Conservation (phyloP, 2,329 filamentous ascomycete genomes). For the Tolypocladium ophioglossoides region DNA sequence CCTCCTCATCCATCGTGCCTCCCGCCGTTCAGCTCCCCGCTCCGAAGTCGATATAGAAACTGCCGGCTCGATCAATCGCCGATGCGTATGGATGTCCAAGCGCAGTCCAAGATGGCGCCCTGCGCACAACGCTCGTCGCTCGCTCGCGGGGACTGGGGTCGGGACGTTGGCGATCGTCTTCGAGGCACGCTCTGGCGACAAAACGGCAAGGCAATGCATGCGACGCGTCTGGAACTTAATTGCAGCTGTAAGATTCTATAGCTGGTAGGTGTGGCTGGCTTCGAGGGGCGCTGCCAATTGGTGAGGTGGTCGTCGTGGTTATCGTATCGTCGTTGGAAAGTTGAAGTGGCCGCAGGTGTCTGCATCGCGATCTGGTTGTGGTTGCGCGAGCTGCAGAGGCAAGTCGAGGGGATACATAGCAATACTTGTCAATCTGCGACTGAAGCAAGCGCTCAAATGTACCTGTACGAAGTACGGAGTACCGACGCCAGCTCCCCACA, state of each 20-base stretch:
- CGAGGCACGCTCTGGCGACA: background rate
- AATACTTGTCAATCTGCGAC: background rate
- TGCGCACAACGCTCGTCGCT: background rate
- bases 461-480: too few relatives aligned
- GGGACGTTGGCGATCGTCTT: background rate
- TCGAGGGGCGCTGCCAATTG: background rate
- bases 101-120: background rate
- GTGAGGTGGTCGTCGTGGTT: background rate
- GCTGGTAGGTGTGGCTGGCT: background rate
- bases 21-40: background rate
- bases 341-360: too few relatives aligned
- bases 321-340: background rate
- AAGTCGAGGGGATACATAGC: background rate
- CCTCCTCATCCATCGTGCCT: constrained; percentile 20
- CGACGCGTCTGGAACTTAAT: background rate
- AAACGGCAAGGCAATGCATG: background rate
- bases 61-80: background rate
- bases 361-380: background rate
- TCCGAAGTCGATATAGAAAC: background rate
- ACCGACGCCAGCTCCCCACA: too few relatives aligned
- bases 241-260: background rate
- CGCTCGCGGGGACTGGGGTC: background rate
- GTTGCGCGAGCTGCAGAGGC: background rate
- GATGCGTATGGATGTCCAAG: background rate
- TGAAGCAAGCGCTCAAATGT: background rate